phyloP scores from a whole-genome alignment of 75 land plant species.

The Picea sitchensis region DNA sequence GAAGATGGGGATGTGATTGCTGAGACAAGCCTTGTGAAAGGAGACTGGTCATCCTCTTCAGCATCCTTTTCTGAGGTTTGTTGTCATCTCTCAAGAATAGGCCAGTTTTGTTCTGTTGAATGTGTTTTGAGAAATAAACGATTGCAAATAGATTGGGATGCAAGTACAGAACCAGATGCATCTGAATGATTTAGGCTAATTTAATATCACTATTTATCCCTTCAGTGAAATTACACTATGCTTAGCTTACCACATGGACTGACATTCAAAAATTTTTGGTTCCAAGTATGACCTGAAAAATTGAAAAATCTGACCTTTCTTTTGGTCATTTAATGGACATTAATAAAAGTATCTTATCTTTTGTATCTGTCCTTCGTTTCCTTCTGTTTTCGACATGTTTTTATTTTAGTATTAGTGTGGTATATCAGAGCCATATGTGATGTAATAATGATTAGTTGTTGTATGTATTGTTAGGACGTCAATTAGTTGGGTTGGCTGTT shows the following conservation, averaged over 20 bases:
- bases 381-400: not conserved
- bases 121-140: not conserved
- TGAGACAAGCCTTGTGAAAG: slow-evolving; percentile 16
- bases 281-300: too few relatives aligned
- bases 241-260: not conserved
- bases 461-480: too few relatives aligned
- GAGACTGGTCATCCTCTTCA: slow-evolving; percentile 26
- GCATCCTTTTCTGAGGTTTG: slow-evolving; percentile 37
- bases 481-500: too few relatives aligned
- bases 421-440: not conserved
- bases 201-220: not conserved
- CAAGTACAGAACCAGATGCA: not conserved
- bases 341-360: not conserved
- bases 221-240: not conserved
- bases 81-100: not conserved
- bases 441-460: too few relatives aligned
- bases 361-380: not conserved
- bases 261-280: too few relatives aligned
- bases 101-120: not conserved
- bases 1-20: slow-evolving; percentile 71
- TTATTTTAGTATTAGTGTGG: not conserved
- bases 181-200: not conserved
- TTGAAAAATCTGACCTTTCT: too few relatives aligned
- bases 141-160: not conserved
- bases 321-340: too few relatives aligned